Base-by-base conservation (phyloP, 1,284 basidiomycete species). In the Leccinum pachyderme region DNA sequence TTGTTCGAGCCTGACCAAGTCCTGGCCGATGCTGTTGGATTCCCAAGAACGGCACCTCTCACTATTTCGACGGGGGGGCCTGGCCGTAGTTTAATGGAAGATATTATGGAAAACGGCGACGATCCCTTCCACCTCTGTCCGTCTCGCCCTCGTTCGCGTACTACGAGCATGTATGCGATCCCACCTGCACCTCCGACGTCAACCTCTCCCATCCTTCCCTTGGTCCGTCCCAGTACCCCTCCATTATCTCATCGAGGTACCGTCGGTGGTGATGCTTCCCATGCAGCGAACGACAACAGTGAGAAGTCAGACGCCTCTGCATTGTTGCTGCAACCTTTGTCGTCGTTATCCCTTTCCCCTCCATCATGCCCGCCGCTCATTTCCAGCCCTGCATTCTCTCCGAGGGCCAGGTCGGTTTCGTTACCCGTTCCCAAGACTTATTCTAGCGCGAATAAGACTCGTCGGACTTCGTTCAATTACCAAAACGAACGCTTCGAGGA, bases 311-410 rank as follows among this genome's bases (percentile, higher is more conserved):
- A 60, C 44, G 28, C 63, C 29, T 69, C 70, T 31, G 59, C 68
- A n/a, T 49, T 72, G 29, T 39, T 73, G 18, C 52, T 69, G 35
- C 68, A 66, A 39, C 71, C 71, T 15, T 31, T 71, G 4, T 59
- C 67, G 7, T 54, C 60, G 2, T 53, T 59, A 5, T 53, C 53
- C 28, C 27, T 55, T 33, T 55, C 67, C 6, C 39, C 62, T 25
- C 50, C 52, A 9, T 44, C 43, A 24, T 53, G 49, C 18, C 31
- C 47, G 1, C 27, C 59, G 6, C 51, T 59, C 25, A 46, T 47
- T n/a, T 49, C 54, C 35, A 55, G 51, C 47, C 32, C 45, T 22
- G 18, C 37, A 5, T 62, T 68, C 37, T n/a, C 53, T 50, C 53
- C 66, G 32, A 57, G 68, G 24, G 58, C 63, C 13, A 69, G 66